phyloP scores from a whole-genome alignment of 106 monocot species.

The Dioscorea zingiberensis region DNA sequence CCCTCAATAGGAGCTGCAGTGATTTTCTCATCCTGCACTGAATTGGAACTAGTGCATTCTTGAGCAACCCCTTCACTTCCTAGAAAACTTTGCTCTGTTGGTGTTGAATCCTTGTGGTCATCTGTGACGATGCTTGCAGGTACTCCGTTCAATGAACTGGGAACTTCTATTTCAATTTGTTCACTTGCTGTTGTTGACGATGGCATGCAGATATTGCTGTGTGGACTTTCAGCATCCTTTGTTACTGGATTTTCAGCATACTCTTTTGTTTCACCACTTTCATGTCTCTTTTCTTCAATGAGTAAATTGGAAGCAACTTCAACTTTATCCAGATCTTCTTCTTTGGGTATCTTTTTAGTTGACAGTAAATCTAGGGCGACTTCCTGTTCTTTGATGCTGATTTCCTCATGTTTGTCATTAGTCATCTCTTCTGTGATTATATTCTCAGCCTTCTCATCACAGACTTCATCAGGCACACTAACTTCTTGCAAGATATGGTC shows the following conservation, averaged over 20 bases:
- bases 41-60: background rate
- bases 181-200: background rate
- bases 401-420: background rate
- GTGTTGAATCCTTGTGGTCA: background rate
- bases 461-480: slow-evolving; percentile 4
- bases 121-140: background rate
- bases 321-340: slow-evolving; percentile 5
- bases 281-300: slow-evolving; percentile 12
- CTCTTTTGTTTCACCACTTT: background rate
- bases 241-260: too few relatives aligned
- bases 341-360: slow-evolving; percentile 1
- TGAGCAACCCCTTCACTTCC: slow-evolving; percentile 1
- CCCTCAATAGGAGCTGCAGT: background rate
- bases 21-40: too few relatives aligned
- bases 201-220: slow-evolving; percentile 3
- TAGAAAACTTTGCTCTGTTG: slow-evolving; percentile 1
- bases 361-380: background rate
- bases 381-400: slow-evolving; percentile 10
- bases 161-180: background rate
- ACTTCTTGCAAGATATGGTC: background rate
- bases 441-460: slow-evolving; percentile 10
- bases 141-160: background rate
- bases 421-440: slow-evolving; percentile 2
- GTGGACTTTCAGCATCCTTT: background rate
- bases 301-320: slow-evolving; percentile 1